phyloP scores from a whole-genome alignment of 2,329 filamentous ascomycete species.

The Curvularia eragrostidis region DNA sequence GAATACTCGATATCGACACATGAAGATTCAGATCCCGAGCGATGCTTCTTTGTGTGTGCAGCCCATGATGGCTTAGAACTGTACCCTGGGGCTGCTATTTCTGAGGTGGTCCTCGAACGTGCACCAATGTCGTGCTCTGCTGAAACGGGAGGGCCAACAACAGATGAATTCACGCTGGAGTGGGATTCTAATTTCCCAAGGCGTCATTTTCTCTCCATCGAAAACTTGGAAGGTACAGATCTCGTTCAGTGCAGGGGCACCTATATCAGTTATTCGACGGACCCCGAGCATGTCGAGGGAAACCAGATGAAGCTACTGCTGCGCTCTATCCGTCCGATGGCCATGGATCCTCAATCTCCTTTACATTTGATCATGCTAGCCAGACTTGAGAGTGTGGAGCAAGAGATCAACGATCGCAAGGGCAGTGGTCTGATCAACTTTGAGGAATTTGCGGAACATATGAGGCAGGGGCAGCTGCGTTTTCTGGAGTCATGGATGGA shows the following conservation, averaged over 20 bases:
- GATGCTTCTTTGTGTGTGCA: slow-evolving; percentile 7
- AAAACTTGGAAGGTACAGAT: slow-evolving; percentile 4
- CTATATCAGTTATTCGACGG: slow-evolving; percentile 14
- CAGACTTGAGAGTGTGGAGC: slow-evolving; percentile 68
- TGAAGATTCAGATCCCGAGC: neutral
- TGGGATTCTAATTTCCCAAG: slow-evolving; percentile 27
- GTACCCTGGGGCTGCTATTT: neutral
- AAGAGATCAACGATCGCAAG: slow-evolving; percentile 72
- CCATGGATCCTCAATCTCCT: slow-evolving; percentile 24
- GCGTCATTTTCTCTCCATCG: slow-evolving; percentile 21
- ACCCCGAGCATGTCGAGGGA: slow-evolving; percentile 22
- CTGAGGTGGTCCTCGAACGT: neutral
- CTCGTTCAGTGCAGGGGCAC: neutral
- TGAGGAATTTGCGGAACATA: slow-evolving; percentile 78
- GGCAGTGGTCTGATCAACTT: slow-evolving; percentile 80
- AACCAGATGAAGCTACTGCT: slow-evolving; percentile 23
- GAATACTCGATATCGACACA: slow-evolving; percentile 4
- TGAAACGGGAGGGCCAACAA: neutral
- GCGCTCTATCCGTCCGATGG: slow-evolving; percentile 29
- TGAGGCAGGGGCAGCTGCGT: slow-evolving; percentile 68
- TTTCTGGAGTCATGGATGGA: slow-evolving; percentile 94
- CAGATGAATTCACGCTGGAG: slow-evolving; percentile 9
- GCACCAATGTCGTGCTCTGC: neutral
- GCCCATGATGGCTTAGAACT: slow-evolving; percentile 8
- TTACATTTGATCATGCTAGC: slow-evolving; percentile 50